These are phyloP conservation scores for Aeschynomene evenia DNA, from an alignment of 306 rosid species.

Conservation along the genomic window DNA sequence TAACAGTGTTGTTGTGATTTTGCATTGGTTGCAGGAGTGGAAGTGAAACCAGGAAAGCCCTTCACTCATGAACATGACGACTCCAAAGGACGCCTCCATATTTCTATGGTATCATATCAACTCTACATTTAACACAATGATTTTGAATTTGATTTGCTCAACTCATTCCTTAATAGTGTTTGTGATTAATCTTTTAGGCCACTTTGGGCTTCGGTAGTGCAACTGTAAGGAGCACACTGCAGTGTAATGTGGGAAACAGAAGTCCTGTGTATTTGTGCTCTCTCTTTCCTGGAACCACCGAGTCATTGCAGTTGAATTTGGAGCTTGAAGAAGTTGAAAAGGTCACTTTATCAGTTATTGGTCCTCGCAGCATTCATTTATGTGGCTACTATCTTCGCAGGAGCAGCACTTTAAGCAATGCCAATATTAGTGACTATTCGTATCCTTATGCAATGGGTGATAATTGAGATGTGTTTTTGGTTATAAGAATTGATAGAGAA, in stretches of 20 bases:
- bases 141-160: background rate
- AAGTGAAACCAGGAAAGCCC: slow-evolving; percentile 86
- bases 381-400: slow-evolving; percentile 59
- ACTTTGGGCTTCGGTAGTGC: slow-evolving; percentile 70
- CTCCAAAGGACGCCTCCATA: slow-evolving; percentile 74
- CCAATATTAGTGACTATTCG: slow-evolving; percentile 44
- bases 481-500: no score
- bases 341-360: slow-evolving; percentile 75
- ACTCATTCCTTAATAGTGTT: background rate
- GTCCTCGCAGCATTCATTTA: slow-evolving; percentile 79
- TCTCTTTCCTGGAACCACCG: slow-evolving; percentile 60
- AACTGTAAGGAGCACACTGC: slow-evolving; percentile 61
- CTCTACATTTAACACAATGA: no score
- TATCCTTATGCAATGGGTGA: no score
- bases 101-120: slow-evolving; percentile 60
- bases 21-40: slow-evolving; percentile 48
- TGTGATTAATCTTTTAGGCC: slow-evolving; percentile 42
- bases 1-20: background rate
- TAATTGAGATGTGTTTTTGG: no score
- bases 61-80: slow-evolving; percentile 50
- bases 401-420: background rate
- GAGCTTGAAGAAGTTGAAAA: slow-evolving; percentile 75
- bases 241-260: slow-evolving; percentile 79
- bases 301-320: slow-evolving; percentile 75
- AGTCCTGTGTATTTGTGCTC: slow-evolving; percentile 82